phyloP scores from a whole-genome alignment of 2,329 filamentous ascomycete species.

The Clarireedia homoeocarpa region DNA sequence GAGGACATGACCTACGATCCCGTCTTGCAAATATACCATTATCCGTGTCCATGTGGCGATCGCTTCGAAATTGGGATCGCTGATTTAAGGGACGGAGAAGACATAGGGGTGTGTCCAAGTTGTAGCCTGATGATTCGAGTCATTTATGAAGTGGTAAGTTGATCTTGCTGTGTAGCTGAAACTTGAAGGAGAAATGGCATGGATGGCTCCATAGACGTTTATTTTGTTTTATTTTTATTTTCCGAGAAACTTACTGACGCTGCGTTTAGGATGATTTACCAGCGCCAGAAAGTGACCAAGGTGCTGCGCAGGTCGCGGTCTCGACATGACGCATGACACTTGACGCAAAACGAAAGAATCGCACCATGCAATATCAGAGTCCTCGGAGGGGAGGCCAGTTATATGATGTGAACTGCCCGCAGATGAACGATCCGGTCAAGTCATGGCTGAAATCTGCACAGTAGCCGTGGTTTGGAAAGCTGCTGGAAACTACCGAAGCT shows the following conservation, averaged over 20 bases:
- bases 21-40: constrained; percentile 80
- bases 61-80: constrained; percentile 83
- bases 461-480: too few relatives aligned
- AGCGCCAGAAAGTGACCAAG: constrained; percentile 28
- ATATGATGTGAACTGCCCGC: too few relatives aligned
- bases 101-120: constrained; percentile 95
- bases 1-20: constrained; percentile 94
- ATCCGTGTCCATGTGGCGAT: constrained; percentile 95
- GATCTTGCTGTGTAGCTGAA: not conserved
- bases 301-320: constrained; percentile 12
- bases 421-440: too few relatives aligned
- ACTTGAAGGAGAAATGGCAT: not conserved
- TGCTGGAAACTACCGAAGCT: too few relatives aligned
- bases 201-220: too few relatives aligned
- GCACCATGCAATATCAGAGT: not conserved
- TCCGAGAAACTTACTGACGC: not conserved
- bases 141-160: constrained; percentile 74
- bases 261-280: constrained; percentile 42
- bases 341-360: not conserved
- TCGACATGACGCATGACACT: constrained; percentile 9
- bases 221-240: too few relatives aligned
- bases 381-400: too few relatives aligned
- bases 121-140: constrained; percentile 96
- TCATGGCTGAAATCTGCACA: too few relatives aligned
- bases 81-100: constrained; percentile 80